A percentile compares a stretch with the other conserved stretches of the same genome.
phyloP scores from a whole-genome alignment of 805 yeast species.

The Nakazawaea populi region DNA sequence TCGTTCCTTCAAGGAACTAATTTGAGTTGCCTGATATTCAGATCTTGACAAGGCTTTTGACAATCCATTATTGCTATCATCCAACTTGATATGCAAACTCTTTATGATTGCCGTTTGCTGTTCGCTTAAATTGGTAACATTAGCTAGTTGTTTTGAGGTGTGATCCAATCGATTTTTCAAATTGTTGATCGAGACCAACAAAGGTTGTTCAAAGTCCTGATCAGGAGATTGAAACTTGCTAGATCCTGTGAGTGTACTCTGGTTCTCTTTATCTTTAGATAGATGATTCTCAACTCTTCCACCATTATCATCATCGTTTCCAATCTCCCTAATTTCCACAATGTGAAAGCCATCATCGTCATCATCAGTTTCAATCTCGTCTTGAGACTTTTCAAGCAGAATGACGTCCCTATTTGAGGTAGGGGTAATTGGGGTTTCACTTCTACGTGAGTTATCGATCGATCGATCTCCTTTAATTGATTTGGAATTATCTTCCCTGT shows the following conservation, averaged over 20 bases:
- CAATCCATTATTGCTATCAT: background rate
- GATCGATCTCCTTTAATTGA: background rate
- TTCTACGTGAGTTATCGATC: background rate
- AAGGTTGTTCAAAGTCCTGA: slow-evolving; percentile 4
- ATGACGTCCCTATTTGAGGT: background rate
- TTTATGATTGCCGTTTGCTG: slow-evolving; percentile 10
- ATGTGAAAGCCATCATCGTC: slow-evolving; percentile 1
- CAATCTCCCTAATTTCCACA: slow-evolving; percentile 4
- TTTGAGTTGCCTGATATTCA: slow-evolving; percentile 13
- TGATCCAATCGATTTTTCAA: slow-evolving; percentile 5
- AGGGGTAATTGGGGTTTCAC: background rate
- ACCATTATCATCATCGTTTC: background rate
- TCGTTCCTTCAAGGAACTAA: slow-evolving; percentile 27
- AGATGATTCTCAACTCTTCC: too few species aligned
- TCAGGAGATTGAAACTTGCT: background rate
- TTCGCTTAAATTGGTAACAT: slow-evolving; percentile 6
- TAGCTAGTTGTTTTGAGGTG: background rate
- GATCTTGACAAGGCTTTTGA: background rate
- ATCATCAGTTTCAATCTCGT: background rate
- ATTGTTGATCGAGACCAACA: slow-evolving; percentile 1
- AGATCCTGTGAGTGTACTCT: background rate
- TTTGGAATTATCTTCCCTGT: background rate
- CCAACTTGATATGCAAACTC: background rate
- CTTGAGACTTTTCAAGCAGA: background rate
- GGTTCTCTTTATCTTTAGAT: background rate